Base-by-base conservation (phyloP, 2,329 filamentous ascomycete genomes). In the Beauveria australis region DNA sequence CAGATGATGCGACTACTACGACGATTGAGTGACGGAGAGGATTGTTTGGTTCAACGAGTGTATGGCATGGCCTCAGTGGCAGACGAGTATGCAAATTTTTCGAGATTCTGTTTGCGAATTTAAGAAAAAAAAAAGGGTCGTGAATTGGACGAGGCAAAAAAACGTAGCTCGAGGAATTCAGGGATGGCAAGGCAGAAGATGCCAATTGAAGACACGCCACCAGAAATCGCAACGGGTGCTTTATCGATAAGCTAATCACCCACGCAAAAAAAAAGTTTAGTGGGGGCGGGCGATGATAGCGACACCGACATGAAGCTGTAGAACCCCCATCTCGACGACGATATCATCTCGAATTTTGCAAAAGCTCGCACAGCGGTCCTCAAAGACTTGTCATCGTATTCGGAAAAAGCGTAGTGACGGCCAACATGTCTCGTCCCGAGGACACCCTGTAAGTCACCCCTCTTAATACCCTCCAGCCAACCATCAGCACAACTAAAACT, bases 401-500 rank as follows among this genome's bases (percentile, higher is more conserved):
- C 5, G 12, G 18, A 3, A 47, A 8, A 14, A 14, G 28, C 16
- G 19, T 3, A 16, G 41, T 9, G n/a, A 37, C 46, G 18, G 33
- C 5, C 33, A 28, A 88, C 71, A 97, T 99, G 94, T 97, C 94
- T 71, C 91, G 94, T 68, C 94, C 94, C 65, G 94, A 99, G 81
- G 94, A 99, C 78, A 89, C 86, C 66, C 86, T 97, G 90, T 94
- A 81, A 70, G 83, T 24, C 52, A 7, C 30, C 48, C 48, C 59
- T 10, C 61, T 55, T 63, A 59, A 61, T 58, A 48, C 28, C 60
- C 59, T 49, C 24, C 43, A 60, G n/a, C 55, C 64, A 64, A 54
- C 63, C 63, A 16, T 40, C 44, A 43, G 37, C 60, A 62, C 57
- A 1, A 40, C 48, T 53, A 60, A 60, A 53, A 59, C 41, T 48